These are phyloP conservation scores for Termitomyces sp. DNA, from an alignment of 768 basidiomycete species.

Conservation along the genomic window DNA sequence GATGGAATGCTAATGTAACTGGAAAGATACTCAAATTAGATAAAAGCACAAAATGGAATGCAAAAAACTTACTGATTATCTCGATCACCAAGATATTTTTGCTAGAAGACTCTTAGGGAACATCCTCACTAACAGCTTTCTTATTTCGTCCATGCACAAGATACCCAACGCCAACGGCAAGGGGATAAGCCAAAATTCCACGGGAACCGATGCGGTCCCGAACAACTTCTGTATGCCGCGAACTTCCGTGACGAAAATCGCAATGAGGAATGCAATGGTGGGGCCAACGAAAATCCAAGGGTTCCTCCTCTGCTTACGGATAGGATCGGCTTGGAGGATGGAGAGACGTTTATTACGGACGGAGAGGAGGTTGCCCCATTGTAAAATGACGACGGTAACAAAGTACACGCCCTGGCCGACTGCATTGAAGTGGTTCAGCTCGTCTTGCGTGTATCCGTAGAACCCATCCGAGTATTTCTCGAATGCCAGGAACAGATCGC, in stretches of 20 bases:
- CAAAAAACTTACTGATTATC: background rate
- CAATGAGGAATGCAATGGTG: background rate
- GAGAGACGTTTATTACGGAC: background rate
- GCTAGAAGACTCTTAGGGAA: background rate
- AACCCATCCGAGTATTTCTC: background rate
- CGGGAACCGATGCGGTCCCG: background rate
- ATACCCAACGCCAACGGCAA: background rate
- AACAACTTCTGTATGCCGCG: background rate
- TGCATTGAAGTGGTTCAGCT: background rate
- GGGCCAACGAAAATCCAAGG: background rate
- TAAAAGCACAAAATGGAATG: background rate
- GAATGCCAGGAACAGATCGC: background rate
- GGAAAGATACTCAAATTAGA: background rate
- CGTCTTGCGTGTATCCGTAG: background rate
- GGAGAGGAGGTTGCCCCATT: background rate
- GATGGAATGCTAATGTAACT: background rate
- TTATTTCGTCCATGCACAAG: background rate
- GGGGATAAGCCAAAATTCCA: background rate
- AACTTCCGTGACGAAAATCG: background rate
- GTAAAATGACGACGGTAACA: background rate
- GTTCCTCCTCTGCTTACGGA: background rate
- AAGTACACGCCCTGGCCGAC: background rate
- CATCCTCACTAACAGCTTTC: background rate
- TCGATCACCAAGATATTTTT: background rate
- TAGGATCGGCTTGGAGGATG: background rate